These are phyloP conservation scores for Podaxis mareebaensis DNA, from an alignment of 768 basidiomycete species.

Conservation along the genomic window DNA sequence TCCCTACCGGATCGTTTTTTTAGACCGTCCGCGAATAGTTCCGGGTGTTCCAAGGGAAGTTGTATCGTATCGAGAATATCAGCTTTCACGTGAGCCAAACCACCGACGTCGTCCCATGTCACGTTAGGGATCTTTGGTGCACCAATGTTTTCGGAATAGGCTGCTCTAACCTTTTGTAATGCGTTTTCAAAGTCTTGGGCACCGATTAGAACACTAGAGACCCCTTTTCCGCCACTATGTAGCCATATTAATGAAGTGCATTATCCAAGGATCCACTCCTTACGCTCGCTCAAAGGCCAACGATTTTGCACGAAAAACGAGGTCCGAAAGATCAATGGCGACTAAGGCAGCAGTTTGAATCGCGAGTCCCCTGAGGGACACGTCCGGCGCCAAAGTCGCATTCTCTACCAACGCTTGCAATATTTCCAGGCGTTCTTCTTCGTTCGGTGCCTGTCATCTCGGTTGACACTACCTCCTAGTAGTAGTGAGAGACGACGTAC, in stretches of 20 bases:
- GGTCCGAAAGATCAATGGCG: conserved; percentile 74
- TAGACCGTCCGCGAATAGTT: conserved; percentile 84
- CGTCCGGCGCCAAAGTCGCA: conserved; percentile 64
- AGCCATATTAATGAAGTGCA: conserved; percentile 7
- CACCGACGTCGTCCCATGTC: conserved; percentile 97
- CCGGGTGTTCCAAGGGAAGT: conserved; percentile 86
- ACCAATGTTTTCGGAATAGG: conserved; percentile 93
- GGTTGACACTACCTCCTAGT: not conserved
- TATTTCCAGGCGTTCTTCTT: conserved; percentile 68
- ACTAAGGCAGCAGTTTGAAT: conserved; percentile 90
- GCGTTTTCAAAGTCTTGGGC: conserved; percentile 73
- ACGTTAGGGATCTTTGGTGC: conserved; percentile 96
- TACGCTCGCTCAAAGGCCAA: conserved; percentile 58
- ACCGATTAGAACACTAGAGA: conserved; percentile 44
- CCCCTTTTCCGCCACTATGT: conserved; percentile 25
- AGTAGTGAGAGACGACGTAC: conserved; percentile 36
- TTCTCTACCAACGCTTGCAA: conserved; percentile 46
- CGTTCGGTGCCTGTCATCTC: conserved; percentile 69
- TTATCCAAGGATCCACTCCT: conserved; percentile 19
- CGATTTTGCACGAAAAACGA: conserved; percentile 60
- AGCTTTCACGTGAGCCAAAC: conserved; percentile 79
- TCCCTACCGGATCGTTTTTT: conserved; percentile 90
- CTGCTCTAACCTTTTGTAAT: conserved; percentile 66
- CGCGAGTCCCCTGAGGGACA: conserved; percentile 71
- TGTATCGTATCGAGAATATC: conserved; percentile 98